Conservation (phyloP, 768 basidiomycete genomes). For the Tylopilus rubrobrunneus region DNA sequence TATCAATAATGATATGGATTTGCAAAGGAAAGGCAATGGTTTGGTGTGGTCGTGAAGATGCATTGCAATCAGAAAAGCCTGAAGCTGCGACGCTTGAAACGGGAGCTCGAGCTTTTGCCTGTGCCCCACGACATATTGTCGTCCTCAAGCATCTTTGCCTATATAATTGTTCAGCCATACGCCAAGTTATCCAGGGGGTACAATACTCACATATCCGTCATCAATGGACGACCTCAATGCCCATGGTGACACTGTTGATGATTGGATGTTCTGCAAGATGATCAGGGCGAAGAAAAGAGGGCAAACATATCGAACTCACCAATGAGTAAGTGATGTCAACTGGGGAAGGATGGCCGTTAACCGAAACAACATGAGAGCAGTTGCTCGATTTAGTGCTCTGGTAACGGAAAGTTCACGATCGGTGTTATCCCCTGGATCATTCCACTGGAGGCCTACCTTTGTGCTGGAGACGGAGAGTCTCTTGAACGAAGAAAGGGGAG, state of each 20-base stretch:
- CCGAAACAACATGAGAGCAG: not conserved
- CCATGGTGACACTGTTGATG: constrained; percentile 2
- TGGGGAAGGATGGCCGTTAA: constrained; percentile 17
- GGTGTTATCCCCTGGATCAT: not conserved
- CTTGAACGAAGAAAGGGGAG: constrained; percentile 17
- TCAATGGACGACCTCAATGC: not conserved
- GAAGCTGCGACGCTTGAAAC: constrained; percentile 4
- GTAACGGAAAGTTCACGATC: not conserved
- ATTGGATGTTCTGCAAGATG: constrained; percentile 1
- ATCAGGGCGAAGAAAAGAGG: not conserved
- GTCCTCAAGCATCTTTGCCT: constrained; percentile 29
- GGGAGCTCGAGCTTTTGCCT: not conserved
- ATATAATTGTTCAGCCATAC: not conserved
- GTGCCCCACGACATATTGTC: constrained; percentile 28
- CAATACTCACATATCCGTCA: constrained; percentile 15
- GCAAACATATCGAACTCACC: constrained; percentile 11
- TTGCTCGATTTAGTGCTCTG: constrained; percentile 19
- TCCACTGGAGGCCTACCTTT: constrained; percentile 13
- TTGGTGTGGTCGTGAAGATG: not conserved
- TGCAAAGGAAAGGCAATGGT: not conserved
- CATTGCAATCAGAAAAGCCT: constrained; percentile 10
- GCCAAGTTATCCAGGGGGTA: not conserved
- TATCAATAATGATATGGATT: constrained; percentile 1
- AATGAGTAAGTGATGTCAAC: constrained; percentile 19
- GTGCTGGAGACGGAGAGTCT: constrained; percentile 20